Evolutionary conservation across 306 rosid genomes (phyloP), one percentile per base, ranked within the genome.

Genomic region (Vigna trinervia): DNA sequence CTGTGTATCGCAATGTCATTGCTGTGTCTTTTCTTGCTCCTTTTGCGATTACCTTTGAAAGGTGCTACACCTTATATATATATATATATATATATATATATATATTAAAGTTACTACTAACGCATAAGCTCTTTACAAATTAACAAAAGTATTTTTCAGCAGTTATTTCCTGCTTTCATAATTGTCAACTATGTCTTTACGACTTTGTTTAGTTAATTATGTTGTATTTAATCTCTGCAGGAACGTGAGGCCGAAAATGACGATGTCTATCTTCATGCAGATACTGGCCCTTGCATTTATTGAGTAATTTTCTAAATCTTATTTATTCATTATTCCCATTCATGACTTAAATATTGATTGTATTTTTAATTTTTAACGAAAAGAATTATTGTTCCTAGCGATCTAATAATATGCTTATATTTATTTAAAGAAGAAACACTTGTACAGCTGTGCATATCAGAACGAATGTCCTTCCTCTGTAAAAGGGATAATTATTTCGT

Each of bases 161-260:
- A 58, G 4, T 22, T 56, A 19, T 58, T 56, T 1, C 9, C 10
- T 22, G 12, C 15, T 22, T 0, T 3, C 34, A 56, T 57, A 12
- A 11, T 22, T 57, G 65, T 60, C 2, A 28, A 5, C 5, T 26
- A 59, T 30, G 17, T 3, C 30, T 14, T 13, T 60, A 59, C 7
- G 19, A 54, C 5, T 15, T 14, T 19, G 14, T 36, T 17, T 66
- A 26, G 6, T 26, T 58, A 26, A 30, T 15, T 23, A 47, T 43
- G 14, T n/a, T 69, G 22, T 38, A 28, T 53, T 69, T 4, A 46
- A 46, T 53, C 17, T 72, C 60, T 69, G 74, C 89, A 92, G 96
- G 87, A 86, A 82, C 80, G 67, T 54, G 13, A 86, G 97, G 72
- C 91, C 93, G n/a, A 88, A 86, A 83, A 86, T 90, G 92, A 88